Conservation (phyloP, 2,329 filamentous ascomycete genomes). For the Escovopsis sp. region DNA sequence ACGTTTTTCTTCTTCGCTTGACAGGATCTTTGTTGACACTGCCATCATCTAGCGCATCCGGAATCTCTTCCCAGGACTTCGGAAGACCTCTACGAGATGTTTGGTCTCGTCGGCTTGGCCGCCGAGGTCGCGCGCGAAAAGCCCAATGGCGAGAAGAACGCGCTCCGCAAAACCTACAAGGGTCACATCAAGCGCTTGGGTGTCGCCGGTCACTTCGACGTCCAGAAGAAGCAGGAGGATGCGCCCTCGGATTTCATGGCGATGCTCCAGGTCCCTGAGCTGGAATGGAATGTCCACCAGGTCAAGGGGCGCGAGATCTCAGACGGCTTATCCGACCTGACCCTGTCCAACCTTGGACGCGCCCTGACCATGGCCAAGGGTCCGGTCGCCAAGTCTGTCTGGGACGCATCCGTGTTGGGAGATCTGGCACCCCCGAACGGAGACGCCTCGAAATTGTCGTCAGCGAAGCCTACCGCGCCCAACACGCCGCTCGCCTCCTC, state of each 20-base stretch:
- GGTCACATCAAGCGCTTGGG: constrained; percentile 51
- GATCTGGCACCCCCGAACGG: constrained; percentile 33
- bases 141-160: constrained; percentile 53
- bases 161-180: constrained; percentile 53
- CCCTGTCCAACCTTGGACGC: constrained; percentile 29
- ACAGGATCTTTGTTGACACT: constrained; percentile 29
- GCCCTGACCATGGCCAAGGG: constrained; percentile 45
- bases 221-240: constrained; percentile 37
- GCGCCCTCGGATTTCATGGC: constrained; percentile 37
- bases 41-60: constrained; percentile 31
- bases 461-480: constrained; percentile 35
- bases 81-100: constrained; percentile 45
- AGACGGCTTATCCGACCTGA: constrained; percentile 34
- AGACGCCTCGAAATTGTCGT: constrained; percentile 25
- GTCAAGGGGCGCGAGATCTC: constrained; percentile 40
- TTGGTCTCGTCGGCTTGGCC: constrained; percentile 40
- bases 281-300: constrained; percentile 41
- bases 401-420: constrained; percentile 45
- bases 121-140: constrained; percentile 48
- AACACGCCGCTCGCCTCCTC: constrained; percentile 32
- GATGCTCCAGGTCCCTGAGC: constrained; percentile 36
- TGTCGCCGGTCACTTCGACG: constrained; percentile 46
- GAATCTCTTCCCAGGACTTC: constrained; percentile 33
- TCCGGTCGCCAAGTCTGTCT: constrained; percentile 36
- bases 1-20: constrained; percentile 8